Evolutionary conservation across 208 protist species (phyloP).

Genomic region (Crithidia bombi): DNA sequence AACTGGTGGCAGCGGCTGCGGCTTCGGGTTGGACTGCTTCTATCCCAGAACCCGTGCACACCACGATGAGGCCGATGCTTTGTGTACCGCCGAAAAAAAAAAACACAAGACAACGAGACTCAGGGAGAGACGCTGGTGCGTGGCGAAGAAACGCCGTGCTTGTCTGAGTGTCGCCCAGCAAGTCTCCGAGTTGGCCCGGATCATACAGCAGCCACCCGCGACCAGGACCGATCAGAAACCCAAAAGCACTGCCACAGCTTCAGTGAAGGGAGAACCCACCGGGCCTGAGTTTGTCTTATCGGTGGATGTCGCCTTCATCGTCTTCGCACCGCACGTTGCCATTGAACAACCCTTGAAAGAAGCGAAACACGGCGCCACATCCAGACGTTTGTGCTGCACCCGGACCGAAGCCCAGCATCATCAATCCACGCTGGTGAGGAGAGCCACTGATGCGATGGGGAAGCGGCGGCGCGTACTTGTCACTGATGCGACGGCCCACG

Average conservation of each 20-base stretch:
- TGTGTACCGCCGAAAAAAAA: no score
- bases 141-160: slow-evolving; percentile 44
- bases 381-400: slow-evolving; percentile 55
- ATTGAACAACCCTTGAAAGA: slow-evolving; percentile 73
- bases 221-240: slow-evolving; percentile 58
- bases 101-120: slow-evolving; percentile 46
- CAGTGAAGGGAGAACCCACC: slow-evolving; percentile 96
- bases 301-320: slow-evolving; percentile 74
- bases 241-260: slow-evolving; percentile 81
- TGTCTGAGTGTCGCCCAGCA: slow-evolving; percentile 35
- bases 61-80: slow-evolving; percentile 53
- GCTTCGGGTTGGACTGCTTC: slow-evolving; percentile 68
- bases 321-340: slow-evolving; percentile 80
- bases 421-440: slow-evolving; percentile 62
- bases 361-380: slow-evolving; percentile 51
- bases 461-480: slow-evolving; percentile 64
- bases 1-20: slow-evolving; percentile 46
- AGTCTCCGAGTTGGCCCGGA: slow-evolving; percentile 38
- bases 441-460: slow-evolving; percentile 62
- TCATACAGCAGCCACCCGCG: slow-evolving; percentile 77
- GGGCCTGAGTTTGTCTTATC: slow-evolving; percentile 64
- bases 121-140: slow-evolving; percentile 50
- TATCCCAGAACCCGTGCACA: slow-evolving; percentile 56
- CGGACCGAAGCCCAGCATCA: slow-evolving; percentile 78
- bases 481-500: slow-evolving; percentile 67